Percentiles rank a stretch among this genome's conserved stretches.
These are phyloP conservation scores for Calendula officinalis DNA, from an alignment of 129 eudicot species.

Conservation along the genomic window DNA sequence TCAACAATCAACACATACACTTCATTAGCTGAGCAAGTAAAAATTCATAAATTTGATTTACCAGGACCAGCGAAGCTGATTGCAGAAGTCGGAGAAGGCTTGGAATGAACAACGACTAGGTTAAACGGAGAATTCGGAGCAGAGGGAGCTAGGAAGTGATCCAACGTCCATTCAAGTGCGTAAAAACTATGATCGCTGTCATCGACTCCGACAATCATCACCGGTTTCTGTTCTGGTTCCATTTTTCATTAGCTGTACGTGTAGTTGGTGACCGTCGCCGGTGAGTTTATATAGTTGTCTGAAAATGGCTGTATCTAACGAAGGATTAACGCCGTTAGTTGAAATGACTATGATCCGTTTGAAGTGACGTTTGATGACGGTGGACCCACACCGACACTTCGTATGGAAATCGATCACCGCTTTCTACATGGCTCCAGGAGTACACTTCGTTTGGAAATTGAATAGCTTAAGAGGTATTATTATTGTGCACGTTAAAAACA, in stretches of 20 bases:
- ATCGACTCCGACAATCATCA: constrained; percentile 7
- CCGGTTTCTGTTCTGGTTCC: neutral
- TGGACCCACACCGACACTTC: neutral
- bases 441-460: no score
- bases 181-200: constrained; percentile 10
- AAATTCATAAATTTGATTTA: neutral
- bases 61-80: neutral
- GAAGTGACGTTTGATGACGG: neutral
- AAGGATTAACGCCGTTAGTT: no score
- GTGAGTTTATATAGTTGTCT: no score
- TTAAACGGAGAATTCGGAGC: constrained; percentile 2
- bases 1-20: neutral
- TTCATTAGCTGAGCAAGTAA: neutral
- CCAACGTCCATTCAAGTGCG: constrained; percentile 12
- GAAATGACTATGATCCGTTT: no score
- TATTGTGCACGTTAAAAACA: no score
- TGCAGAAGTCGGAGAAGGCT: constrained; percentile 2
- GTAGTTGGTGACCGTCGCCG: no score
- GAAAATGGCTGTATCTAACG: no score
- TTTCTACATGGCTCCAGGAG: neutral
- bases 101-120: neutral
- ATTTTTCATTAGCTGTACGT: no score
- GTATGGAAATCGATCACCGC: no score
- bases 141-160: constrained; percentile 3
- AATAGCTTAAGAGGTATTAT: neutral